Evolutionary conservation across 2,329 filamentous ascomycete genomes (phyloP).

Genomic region (Trichoderma sp.): DNA sequence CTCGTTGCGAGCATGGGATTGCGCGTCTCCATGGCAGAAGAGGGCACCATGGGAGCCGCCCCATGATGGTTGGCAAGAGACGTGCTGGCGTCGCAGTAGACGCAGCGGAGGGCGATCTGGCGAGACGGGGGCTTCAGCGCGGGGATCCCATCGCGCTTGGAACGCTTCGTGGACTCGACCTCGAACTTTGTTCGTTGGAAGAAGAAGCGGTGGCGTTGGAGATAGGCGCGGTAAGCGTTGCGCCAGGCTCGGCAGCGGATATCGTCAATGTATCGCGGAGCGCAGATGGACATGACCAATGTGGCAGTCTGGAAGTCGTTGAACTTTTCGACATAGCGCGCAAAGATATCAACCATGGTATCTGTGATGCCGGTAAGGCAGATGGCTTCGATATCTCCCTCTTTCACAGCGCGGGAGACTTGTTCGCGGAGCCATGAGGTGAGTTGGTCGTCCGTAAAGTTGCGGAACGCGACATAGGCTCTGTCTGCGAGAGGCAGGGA

Average conservation of each 20-base stretch:
- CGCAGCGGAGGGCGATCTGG: slow-evolving; percentile 75
- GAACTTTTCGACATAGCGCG: slow-evolving; percentile 74
- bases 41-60: slow-evolving; percentile 31
- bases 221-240: slow-evolving; percentile 69
- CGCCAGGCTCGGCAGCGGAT: slow-evolving; percentile 76
- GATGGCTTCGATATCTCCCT: slow-evolving; percentile 76
- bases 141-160: slow-evolving; percentile 65
- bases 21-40: slow-evolving; percentile 43
- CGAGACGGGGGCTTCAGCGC: slow-evolving; percentile 66
- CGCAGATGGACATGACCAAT: slow-evolving; percentile 72
- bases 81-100: slow-evolving; percentile 71
- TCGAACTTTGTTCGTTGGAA: slow-evolving; percentile 77
- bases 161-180: slow-evolving; percentile 72
- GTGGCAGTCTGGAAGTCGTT: slow-evolving; percentile 80
- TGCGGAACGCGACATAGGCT: slow-evolving; percentile 71
- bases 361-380: slow-evolving; percentile 78
- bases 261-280: slow-evolving; percentile 77
- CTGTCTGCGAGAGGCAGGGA: slow-evolving; percentile 77
- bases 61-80: slow-evolving; percentile 50
- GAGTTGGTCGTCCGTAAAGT: slow-evolving; percentile 65
- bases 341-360: slow-evolving; percentile 72
- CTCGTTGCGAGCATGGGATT: slow-evolving; percentile 63
- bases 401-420: slow-evolving; percentile 61
- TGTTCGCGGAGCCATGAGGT: slow-evolving; percentile 70
- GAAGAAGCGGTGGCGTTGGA: slow-evolving; percentile 74